phyloP scores from a whole-genome alignment of 2,329 filamentous ascomycete genomes.

The Fusarium hainanense region DNA sequence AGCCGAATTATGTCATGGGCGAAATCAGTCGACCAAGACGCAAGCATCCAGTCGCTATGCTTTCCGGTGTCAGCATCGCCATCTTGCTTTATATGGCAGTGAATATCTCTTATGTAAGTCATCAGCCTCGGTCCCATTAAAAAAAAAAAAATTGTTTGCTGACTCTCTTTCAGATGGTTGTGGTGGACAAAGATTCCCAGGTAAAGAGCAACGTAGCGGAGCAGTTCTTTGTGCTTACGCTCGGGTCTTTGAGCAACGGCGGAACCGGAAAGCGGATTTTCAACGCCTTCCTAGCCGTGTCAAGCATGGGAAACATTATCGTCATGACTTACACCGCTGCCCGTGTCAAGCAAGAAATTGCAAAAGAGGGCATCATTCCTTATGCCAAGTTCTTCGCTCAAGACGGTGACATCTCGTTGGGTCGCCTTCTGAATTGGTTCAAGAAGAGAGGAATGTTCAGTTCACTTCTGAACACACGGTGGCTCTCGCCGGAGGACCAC shows the following conservation, averaged over 20 bases:
- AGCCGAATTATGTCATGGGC: slow-evolving; percentile 54
- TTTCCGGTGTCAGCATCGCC: slow-evolving; percentile 47
- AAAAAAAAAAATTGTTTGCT: background rate
- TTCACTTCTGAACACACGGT: slow-evolving; percentile 42
- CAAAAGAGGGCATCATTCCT: slow-evolving; percentile 67
- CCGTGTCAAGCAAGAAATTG: slow-evolving; percentile 69
- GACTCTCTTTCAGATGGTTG: slow-evolving; percentile 52
- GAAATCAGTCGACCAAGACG: slow-evolving; percentile 48
- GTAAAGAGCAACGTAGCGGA: slow-evolving; percentile 44
- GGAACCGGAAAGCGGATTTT: slow-evolving; percentile 52
- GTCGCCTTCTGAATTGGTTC: slow-evolving; percentile 49
- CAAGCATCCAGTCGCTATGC: slow-evolving; percentile 50
- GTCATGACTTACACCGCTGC: slow-evolving; percentile 67
- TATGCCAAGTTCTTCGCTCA: slow-evolving; percentile 61
- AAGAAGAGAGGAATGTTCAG: slow-evolving; percentile 47
- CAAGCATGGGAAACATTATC: slow-evolving; percentile 66
- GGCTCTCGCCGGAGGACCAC: slow-evolving; percentile 52
- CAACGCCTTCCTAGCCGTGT: slow-evolving; percentile 63
- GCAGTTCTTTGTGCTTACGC: slow-evolving; percentile 50
- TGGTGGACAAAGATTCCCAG: slow-evolving; percentile 27
- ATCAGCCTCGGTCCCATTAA: fast-evolving
- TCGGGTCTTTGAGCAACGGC: slow-evolving; percentile 46
- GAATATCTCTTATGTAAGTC: slow-evolving; percentile 52
- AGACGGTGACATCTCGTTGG: slow-evolving; percentile 51
- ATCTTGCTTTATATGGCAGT: slow-evolving; percentile 52